These are phyloP conservation scores for Dactylellina parvicollis DNA, from an alignment of 2,329 filamentous ascomycete species.

Conservation along the genomic window DNA sequence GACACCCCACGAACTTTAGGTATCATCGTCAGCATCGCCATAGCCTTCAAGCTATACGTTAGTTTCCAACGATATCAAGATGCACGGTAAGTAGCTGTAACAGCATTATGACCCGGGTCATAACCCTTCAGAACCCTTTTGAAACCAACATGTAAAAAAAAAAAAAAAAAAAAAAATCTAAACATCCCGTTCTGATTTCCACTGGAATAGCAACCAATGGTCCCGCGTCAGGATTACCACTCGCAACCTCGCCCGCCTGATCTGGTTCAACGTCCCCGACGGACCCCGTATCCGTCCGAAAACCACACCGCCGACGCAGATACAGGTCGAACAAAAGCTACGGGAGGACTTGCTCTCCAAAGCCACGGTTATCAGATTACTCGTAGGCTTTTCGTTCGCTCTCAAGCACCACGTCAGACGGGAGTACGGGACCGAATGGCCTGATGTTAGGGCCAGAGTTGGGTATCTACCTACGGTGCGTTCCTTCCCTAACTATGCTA, in stretches of 20 bases:
- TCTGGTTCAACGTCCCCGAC: conserved; percentile 49
- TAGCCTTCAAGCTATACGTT: conserved; percentile 46
- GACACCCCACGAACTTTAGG: conserved; percentile 12
- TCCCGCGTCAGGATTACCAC: conserved; percentile 26
- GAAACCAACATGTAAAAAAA: background rate
- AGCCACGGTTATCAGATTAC: conserved; percentile 48
- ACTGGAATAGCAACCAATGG: conserved; percentile 32
- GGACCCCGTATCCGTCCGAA: conserved; percentile 29
- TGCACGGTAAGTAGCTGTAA: conserved; percentile 26
- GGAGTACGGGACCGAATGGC: conserved; percentile 54
- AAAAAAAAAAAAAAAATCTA: background rate
- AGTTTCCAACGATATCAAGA: conserved; percentile 51
- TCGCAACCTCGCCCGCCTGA: conserved; percentile 38
- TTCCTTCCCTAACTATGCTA: too few species aligned
- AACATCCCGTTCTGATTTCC: background rate
- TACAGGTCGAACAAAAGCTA: conserved; percentile 48
- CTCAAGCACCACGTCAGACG: conserved; percentile 50
- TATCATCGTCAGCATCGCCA: conserved; percentile 39
- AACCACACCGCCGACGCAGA: conserved; percentile 39
- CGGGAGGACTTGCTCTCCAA: conserved; percentile 52
- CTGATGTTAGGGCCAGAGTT: conserved; percentile 46
- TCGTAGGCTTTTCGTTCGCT: conserved; percentile 52
- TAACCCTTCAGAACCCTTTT: background rate
- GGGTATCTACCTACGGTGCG: conserved; percentile 54
- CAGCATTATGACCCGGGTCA: too few species aligned